These are phyloP conservation scores for Mucor circinelloides DNA, from an alignment of 371 early-diverging fungal genomes.

Conservation along the genomic window DNA sequence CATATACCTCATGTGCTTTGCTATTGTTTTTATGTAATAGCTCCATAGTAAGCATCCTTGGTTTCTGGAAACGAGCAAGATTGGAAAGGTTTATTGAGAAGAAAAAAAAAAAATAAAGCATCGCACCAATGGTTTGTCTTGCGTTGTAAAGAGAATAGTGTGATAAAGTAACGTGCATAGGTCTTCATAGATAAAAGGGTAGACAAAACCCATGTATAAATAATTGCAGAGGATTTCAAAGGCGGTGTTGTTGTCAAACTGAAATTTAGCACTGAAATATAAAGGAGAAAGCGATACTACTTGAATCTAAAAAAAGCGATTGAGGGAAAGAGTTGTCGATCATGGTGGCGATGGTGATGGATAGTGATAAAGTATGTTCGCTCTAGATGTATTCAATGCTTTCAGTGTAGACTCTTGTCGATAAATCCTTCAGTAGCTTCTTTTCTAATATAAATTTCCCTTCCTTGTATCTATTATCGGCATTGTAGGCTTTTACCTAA, in stretches of 20 bases:
- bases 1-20: too few species aligned
- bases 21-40: neutral
- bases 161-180: neutral
- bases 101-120: too few species aligned
- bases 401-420: neutral
- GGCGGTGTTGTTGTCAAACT: too few species aligned
- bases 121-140: neutral
- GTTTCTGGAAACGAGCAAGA: neutral
- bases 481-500: conserved; percentile 63
- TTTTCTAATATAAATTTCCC: conserved; percentile 72
- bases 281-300: too few species aligned
- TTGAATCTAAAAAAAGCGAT: neutral
- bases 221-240: neutral
- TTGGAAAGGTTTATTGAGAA: neutral
- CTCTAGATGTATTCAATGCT: neutral
- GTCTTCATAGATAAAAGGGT: neutral
- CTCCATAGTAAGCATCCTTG: neutral
- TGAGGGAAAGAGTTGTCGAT: neutral
- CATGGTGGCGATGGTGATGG: neutral
- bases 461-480: conserved; percentile 74
- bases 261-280: too few species aligned
- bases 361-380: neutral
- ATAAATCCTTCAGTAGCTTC: conserved; percentile 11
- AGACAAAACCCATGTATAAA: neutral
- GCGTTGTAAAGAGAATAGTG: neutral